These are phyloP conservation scores for Pestalotiopsis fici DNA, from an alignment of 2,329 filamentous ascomycete genomes.

Conservation along the genomic window DNA sequence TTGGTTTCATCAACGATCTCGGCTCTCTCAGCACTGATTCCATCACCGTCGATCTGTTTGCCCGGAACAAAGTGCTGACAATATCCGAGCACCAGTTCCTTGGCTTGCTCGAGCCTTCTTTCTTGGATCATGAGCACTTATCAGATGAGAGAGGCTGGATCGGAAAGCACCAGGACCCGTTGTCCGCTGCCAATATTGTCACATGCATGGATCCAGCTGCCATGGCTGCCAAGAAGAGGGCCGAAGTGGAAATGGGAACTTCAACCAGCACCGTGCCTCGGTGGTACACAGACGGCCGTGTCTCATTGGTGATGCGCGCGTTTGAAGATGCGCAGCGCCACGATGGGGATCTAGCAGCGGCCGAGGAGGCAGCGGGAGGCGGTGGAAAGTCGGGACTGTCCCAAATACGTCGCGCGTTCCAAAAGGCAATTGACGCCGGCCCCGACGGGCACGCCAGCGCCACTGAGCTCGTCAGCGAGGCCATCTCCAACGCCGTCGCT, in stretches of 20 bases:
- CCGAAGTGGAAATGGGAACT: constrained; percentile 8
- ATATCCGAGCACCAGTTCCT: constrained; percentile 22
- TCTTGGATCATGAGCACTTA: constrained; percentile 16
- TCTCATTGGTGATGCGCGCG: constrained; percentile 24
- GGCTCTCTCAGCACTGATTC: constrained; percentile 5
- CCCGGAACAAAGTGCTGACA: constrained; percentile 18
- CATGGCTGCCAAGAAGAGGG: constrained; percentile 10
- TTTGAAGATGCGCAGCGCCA: constrained; percentile 22
- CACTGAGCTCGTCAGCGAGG: constrained; percentile 7
- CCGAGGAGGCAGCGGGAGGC: no score
- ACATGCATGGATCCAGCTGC: constrained; percentile 27
- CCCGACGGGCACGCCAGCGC: neutral
- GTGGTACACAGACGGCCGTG: constrained; percentile 27
- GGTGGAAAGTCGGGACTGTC: no score
- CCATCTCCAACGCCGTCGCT: constrained; percentile 17
- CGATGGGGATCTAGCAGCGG: neutral
- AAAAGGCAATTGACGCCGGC: neutral
- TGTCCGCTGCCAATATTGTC: constrained; percentile 21
- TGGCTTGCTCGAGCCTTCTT: constrained; percentile 21
- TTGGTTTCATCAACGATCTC: constrained; percentile 26
- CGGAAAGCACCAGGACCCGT: constrained; percentile 20
- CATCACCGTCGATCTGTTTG: constrained; percentile 11
- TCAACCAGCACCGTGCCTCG: constrained; percentile 12
- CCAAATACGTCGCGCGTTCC: neutral
- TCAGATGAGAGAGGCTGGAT: no score